Conservation (phyloP, 345 rosid species). For the Cardamine chenopodiifolia region DNA sequence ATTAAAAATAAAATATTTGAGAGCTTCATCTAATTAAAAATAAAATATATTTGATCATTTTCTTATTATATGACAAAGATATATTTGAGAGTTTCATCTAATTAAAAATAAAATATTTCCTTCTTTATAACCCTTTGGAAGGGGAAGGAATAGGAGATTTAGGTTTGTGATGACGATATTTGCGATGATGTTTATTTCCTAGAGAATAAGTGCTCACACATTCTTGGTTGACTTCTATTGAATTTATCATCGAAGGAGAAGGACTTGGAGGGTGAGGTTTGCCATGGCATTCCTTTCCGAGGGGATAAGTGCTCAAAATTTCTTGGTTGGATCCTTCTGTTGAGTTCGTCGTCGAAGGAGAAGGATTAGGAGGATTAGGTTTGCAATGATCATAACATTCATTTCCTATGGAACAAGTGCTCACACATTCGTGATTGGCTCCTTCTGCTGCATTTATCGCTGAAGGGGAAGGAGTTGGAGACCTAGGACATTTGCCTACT, state of each 20-base stretch:
- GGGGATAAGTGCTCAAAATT: too few relatives aligned
- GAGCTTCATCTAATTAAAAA: too few relatives aligned
- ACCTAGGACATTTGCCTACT: background rate
- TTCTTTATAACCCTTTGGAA: too few relatives aligned
- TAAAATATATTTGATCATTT: too few relatives aligned
- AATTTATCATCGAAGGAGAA: too few relatives aligned
- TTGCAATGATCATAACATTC: background rate
- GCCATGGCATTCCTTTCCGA: too few relatives aligned
- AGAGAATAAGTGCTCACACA: background rate
- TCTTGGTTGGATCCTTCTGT: background rate
- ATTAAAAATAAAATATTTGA: too few relatives aligned
- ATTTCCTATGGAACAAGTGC: background rate
- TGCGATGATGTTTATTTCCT: too few relatives aligned
- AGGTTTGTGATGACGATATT: too few relatives aligned
- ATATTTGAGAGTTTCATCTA: background rate
- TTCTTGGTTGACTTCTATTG: background rate
- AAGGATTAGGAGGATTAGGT: background rate
- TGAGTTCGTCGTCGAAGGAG: background rate
- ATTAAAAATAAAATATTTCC: background rate
- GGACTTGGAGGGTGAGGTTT: too few relatives aligned
- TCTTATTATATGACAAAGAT: background rate
- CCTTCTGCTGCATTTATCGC: background rate
- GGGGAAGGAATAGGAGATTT: too few relatives aligned
- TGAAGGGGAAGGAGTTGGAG: background rate
- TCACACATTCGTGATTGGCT: background rate